A percentile compares a stretch with the other conserved stretches of the same genome.
These are phyloP conservation scores for Cymodocea nodosa DNA, from an alignment of 116 monocot species.

Conservation along the genomic window DNA sequence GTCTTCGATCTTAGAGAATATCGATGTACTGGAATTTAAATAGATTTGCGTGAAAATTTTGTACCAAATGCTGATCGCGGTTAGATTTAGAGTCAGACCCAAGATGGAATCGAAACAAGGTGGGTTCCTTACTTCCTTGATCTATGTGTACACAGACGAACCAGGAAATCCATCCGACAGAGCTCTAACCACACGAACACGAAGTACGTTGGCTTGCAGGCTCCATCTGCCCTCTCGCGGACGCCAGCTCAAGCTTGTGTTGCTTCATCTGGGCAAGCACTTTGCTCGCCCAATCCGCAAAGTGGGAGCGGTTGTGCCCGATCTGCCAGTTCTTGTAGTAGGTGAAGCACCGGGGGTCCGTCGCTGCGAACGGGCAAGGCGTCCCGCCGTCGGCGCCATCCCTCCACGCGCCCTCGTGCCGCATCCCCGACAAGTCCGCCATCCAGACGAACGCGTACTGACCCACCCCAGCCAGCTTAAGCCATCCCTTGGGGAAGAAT, in stretches of 20 bases:
- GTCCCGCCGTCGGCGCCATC: constrained; percentile 12
- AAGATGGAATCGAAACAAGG: too few relatives aligned
- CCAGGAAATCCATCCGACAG: too few relatives aligned
- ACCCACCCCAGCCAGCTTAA: constrained; percentile 51
- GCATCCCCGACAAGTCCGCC: constrained; percentile 48
- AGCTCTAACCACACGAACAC: too few relatives aligned
- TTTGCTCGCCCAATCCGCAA: constrained; percentile 25
- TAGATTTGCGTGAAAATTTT: too few relatives aligned
- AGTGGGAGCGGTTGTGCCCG: constrained; percentile 28
- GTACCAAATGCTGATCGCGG: too few relatives aligned
- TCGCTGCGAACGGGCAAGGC: not conserved
- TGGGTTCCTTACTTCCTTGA: too few relatives aligned
- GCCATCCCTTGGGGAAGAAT: constrained; percentile 88
- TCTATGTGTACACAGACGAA: too few relatives aligned
- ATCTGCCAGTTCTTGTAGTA: constrained; percentile 24
- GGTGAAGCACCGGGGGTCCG: constrained; percentile 15
- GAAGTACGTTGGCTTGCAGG: too few relatives aligned
- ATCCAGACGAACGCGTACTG: constrained; percentile 74
- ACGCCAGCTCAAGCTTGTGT: constrained; percentile 6
- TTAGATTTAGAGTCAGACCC: too few relatives aligned
- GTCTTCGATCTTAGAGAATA: too few relatives aligned
- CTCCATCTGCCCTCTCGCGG: too few relatives aligned
- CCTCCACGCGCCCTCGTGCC: constrained; percentile 54
- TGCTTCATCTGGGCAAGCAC: constrained; percentile 29
- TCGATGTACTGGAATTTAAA: too few relatives aligned